Percentiles rank a stretch among this genome's conserved stretches.
Conservation (phyloP, 768 basidiomycete species). For the Pleurotus pulmonarius region DNA sequence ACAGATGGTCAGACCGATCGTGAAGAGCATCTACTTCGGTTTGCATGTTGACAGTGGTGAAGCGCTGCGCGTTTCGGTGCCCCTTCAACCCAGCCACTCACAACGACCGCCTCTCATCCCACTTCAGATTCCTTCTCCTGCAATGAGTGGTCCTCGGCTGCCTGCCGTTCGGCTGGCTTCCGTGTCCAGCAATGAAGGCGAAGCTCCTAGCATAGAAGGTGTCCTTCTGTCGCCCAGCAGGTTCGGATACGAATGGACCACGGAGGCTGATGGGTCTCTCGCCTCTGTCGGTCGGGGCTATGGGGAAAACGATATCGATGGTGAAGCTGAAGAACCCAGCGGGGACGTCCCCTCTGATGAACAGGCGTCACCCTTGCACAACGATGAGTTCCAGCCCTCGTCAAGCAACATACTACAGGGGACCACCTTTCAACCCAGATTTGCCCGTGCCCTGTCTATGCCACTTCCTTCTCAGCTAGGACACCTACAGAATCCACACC, state of each 20-base stretch:
- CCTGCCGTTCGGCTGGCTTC: conserved; percentile 52
- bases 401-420: neutral
- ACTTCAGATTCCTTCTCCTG: conserved; percentile 6
- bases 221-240: conserved; percentile 42
- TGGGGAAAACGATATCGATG: neutral
- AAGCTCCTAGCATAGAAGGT: conserved; percentile 30
- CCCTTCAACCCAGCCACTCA: neutral
- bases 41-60: neutral
- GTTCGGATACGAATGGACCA: conserved; percentile 59
- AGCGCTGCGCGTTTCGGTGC: neutral
- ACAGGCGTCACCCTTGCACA: neutral
- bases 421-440: conserved; percentile 23
- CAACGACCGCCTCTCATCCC: neutral
- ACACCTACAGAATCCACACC: conserved; percentile 67
- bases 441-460: conserved; percentile 75
- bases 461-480: conserved; percentile 79
- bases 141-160: conserved; percentile 32
- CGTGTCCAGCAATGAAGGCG: conserved; percentile 31
- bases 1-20: too few species aligned
- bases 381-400: neutral
- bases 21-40: too few species aligned
- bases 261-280: conserved; percentile 37
- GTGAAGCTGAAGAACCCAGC: neutral
- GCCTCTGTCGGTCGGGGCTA: conserved; percentile 23
- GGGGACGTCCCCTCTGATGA: neutral